Base-by-base conservation (phyloP, 495 filamentous ascomycete genomes). In the Filosporella fistucella region DNA sequence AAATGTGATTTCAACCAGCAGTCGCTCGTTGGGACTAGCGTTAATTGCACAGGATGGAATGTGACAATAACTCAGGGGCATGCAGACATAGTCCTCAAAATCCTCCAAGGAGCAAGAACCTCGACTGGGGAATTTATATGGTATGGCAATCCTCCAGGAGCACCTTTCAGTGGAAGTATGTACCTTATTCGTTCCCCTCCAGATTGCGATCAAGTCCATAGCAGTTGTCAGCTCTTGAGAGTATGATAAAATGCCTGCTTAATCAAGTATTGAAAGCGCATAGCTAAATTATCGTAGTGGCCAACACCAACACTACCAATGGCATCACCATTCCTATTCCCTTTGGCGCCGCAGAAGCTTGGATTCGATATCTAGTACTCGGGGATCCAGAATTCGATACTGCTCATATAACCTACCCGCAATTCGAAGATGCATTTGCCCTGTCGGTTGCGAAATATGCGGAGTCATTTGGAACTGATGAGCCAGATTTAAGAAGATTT, bases 401-500 rank as follows among this genome's bases (percentile, higher is more conserved):
- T 10, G 33, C 49, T 9, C 46, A 45, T 9, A 37, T 62, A 10
- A 57, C 52, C 14, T 33, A 34, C 6, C 26, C 12, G 3, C 46
- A 59, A 18, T 42, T 56, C 30, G 37, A 39, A 60, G 3, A 18
- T 5, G 5, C 35, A 4, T 42, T 47, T 21, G 3, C 17, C 25
- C 23, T 26, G 13, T 13, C 21, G 17, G 2, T 16, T 41, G 4
- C 22, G 10, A 33, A 45, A 29, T 45, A 18, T 16, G 16, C 2
- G 2, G 18, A 5, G 2, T 20, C 42, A n/a, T 14, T 47, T 13
- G 37, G 39, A 42, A 28, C 53, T 20, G 40, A 46, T 23, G 32
- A 51, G 23, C 53, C 53, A 5, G 64, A 75, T 51, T 54, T 79
- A 5, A 65, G 65, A 5, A 42, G 60, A 0, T 75, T 72, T 61